Percentiles rank a stretch among this genome's conserved stretches.
Conservation (phyloP, 768 basidiomycete species). For the Kwoniella dejecticola region DNA sequence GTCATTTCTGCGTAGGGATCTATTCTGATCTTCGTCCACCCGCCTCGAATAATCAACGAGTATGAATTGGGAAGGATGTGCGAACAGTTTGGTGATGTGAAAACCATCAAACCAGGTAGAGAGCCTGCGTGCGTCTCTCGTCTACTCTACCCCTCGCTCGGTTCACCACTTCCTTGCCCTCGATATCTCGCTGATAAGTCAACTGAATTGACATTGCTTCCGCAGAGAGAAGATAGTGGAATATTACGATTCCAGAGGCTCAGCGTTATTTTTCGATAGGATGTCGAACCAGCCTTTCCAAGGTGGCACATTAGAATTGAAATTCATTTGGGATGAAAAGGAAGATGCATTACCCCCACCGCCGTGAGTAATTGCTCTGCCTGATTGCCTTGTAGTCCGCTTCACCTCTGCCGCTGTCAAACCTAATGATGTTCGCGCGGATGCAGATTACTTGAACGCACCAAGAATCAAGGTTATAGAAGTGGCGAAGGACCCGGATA, state of each 20-base stretch:
- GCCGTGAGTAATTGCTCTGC: slow-evolving; percentile 49
- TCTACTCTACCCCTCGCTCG: no score
- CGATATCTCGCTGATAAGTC: no score
- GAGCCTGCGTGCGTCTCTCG: slow-evolving; percentile 56
- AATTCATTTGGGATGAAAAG: slow-evolving; percentile 78
- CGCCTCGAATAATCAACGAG: slow-evolving; percentile 74
- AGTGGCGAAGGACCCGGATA: slow-evolving; percentile 34
- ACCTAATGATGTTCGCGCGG: not conserved
- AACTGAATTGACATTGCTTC: no score
- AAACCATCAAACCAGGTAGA: slow-evolving; percentile 64
- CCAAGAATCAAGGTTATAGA: not conserved
- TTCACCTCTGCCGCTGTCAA: not conserved
- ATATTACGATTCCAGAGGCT: slow-evolving; percentile 79
- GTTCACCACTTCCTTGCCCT: no score
- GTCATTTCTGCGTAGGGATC: slow-evolving; percentile 77
- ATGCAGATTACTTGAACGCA: not conserved
- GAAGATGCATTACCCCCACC: slow-evolving; percentile 62
- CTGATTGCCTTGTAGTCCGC: not conserved
- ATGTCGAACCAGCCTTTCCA: slow-evolving; percentile 75
- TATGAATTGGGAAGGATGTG: slow-evolving; percentile 83
- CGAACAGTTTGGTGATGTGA: slow-evolving; percentile 87
- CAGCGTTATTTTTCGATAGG: slow-evolving; percentile 75
- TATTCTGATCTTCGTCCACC: slow-evolving; percentile 73
- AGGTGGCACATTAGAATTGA: slow-evolving; percentile 85
- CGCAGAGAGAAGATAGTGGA: slow-evolving; percentile 91